These are phyloP conservation scores for Pachysolen tannophilus DNA, from an alignment of 805 yeast genomes.

Conservation along the genomic window DNA sequence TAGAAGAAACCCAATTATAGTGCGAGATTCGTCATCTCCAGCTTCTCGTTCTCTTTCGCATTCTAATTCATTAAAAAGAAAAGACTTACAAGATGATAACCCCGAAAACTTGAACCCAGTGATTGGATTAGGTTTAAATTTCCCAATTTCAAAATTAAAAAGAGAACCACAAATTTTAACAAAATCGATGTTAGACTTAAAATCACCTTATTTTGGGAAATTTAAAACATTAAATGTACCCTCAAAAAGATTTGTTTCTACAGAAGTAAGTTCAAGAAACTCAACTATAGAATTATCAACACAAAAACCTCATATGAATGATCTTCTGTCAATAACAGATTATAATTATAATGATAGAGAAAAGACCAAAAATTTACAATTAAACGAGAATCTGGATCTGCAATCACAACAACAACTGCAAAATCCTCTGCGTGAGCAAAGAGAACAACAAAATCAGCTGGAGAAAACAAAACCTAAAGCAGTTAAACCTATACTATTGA, in stretches of 20 bases:
- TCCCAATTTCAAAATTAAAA: neutral
- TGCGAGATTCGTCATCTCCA: neutral
- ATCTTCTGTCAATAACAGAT: too few relatives aligned
- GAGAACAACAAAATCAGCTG: neutral
- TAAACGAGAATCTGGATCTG: too few relatives aligned
- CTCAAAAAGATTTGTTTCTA: neutral
- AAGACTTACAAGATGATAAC: neutral
- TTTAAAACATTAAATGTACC: neutral
- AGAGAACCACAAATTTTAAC: neutral
- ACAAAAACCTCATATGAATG: neutral
- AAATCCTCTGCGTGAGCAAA: too few relatives aligned
- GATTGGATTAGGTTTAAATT: neutral
- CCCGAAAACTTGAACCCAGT: too few relatives aligned
- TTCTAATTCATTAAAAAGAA: neutral
- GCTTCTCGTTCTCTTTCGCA: neutral
- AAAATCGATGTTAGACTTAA: neutral
- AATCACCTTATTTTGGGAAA: neutral
- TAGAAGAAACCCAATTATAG: neutral
- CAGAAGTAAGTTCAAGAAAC: neutral
- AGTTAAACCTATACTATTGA: conserved; percentile 26
- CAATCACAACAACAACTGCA: too few relatives aligned
- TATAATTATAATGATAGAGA: neutral
- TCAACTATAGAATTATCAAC: neutral
- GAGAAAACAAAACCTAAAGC: too few relatives aligned
- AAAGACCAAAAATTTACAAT: too few relatives aligned